Conservation (phyloP, 2,329 filamentous ascomycete genomes). For the Phaeosphaeria sp. region DNA sequence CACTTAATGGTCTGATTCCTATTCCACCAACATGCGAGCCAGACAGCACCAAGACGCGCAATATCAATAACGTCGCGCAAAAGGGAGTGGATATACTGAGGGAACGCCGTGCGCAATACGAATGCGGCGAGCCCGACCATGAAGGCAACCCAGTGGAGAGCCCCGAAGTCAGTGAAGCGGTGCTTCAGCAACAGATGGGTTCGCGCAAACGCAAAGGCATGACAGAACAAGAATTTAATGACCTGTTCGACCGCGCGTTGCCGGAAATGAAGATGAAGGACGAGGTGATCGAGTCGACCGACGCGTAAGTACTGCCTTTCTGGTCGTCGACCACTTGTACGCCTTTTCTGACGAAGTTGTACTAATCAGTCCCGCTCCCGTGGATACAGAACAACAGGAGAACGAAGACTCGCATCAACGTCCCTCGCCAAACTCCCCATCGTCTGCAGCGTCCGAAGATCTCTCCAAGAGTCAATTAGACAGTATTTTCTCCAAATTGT, state of each 20-base stretch:
- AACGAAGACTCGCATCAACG: conserved; percentile 75
- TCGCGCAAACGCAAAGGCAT: conserved; percentile 82
- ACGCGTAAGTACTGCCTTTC: conserved; percentile 60
- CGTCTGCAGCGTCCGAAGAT: conserved; percentile 79
- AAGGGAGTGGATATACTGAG: conserved; percentile 86
- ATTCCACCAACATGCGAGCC: conserved; percentile 92
- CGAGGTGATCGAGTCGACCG: conserved; percentile 63
- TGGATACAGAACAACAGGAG: conserved; percentile 74
- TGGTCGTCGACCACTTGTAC: conserved; percentile 27
- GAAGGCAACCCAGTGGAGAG: conserved; percentile 65
- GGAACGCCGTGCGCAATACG: conserved; percentile 83
- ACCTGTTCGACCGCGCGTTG: conserved; percentile 78
- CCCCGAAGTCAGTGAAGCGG: conserved; percentile 71
- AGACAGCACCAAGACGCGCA: conserved; percentile 88
- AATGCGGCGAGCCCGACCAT: conserved; percentile 80
- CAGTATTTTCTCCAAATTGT: conserved; percentile 86
- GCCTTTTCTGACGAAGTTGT: conserved; percentile 41
- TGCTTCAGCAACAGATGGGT: conserved; percentile 78
- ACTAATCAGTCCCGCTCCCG: conserved; percentile 87
- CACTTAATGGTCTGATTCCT: conserved; percentile 79
- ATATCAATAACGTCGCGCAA: conserved; percentile 86
- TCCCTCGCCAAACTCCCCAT: conserved; percentile 92
- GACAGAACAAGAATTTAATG: conserved; percentile 87
- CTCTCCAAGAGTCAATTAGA: conserved; percentile 79
- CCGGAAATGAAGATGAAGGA: conserved; percentile 71